Conservation (phyloP, 495 filamentous ascomycete species). For the Xylaria palmicola region DNA sequence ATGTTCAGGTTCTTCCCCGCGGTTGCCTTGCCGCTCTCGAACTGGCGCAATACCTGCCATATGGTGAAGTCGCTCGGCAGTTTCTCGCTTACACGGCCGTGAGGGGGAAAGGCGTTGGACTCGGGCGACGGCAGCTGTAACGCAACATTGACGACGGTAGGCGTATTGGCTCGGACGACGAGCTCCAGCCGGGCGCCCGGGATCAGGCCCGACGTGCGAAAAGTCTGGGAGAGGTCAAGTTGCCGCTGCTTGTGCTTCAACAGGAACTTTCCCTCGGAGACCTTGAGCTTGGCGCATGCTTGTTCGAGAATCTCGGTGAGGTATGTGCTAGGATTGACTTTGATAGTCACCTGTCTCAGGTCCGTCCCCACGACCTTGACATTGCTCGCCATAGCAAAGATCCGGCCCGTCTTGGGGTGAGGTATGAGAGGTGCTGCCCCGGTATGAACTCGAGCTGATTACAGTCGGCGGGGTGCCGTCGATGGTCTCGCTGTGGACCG, state of each 20-base stretch:
- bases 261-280: constrained; percentile 70
- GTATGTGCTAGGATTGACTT: constrained; percentile 75
- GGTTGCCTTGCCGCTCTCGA: constrained; percentile 67
- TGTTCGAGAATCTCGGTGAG: constrained; percentile 82
- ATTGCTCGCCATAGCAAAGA: constrained; percentile 83
- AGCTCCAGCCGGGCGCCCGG: constrained; percentile 91
- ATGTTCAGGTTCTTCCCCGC: constrained; percentile 64
- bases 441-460: neutral
- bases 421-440: neutral
- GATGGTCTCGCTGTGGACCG: neutral
- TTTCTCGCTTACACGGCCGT: constrained; percentile 71
- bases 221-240: constrained; percentile 78
- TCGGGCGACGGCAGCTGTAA: constrained; percentile 75
- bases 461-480: neutral
- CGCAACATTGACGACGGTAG: constrained; percentile 79
- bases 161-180: constrained; percentile 76
- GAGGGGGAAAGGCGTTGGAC: constrained; percentile 49
- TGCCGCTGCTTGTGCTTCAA: constrained; percentile 88
- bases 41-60: constrained; percentile 85
- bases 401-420: too few species aligned
- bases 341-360: constrained; percentile 70
- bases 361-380: constrained; percentile 83
- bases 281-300: constrained; percentile 75
- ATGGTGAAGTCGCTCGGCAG: constrained; percentile 79
- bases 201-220: constrained; percentile 81